Conservation (phyloP, 2,329 filamentous ascomycete species). For the Fusarium hostae region DNA sequence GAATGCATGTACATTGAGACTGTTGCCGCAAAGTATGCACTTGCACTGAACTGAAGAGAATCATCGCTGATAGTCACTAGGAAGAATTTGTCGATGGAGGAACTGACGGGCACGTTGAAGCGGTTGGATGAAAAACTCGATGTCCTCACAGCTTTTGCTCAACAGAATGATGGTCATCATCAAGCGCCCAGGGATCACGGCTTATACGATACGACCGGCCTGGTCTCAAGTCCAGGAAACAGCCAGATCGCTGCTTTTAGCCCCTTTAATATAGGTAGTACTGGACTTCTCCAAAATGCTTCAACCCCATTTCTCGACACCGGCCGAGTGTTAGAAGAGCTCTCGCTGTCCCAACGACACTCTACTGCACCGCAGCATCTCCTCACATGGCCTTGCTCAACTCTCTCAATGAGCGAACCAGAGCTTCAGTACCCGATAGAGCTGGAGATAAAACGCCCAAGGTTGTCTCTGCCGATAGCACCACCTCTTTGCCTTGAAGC, state of each 20-base stretch:
- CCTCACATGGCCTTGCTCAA: slow-evolving; percentile 25
- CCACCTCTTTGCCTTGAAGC: not conserved
- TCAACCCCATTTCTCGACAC: not conserved
- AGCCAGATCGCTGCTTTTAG: not conserved
- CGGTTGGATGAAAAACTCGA: slow-evolving; percentile 30
- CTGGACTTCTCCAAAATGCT: not conserved
- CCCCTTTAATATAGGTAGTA: not conserved
- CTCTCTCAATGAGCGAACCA: slow-evolving; percentile 3
- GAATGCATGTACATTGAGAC: slow-evolving; percentile 30
- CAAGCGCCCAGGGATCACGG: too few relatives aligned
- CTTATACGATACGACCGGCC: not conserved
- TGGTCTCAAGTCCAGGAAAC: not conserved
- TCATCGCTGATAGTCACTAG: not conserved
- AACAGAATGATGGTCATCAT: not conserved
- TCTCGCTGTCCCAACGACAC: slow-evolving; percentile 17
- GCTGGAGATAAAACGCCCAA: slow-evolving; percentile 18
- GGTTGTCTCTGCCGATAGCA: not conserved
- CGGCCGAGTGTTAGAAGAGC: slow-evolving; percentile 6
- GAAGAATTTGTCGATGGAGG: slow-evolving; percentile 7
- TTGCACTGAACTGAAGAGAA: accelerated
- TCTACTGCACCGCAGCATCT: slow-evolving; percentile 27
- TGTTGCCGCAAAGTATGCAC: slow-evolving; percentile 8
- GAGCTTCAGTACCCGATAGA: slow-evolving; percentile 25
- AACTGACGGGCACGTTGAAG: slow-evolving; percentile 8
- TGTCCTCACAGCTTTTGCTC: not conserved